Base-by-base conservation (phyloP, 2,329 filamentous ascomycete species). In the Dactylonectria macrodidyma region DNA sequence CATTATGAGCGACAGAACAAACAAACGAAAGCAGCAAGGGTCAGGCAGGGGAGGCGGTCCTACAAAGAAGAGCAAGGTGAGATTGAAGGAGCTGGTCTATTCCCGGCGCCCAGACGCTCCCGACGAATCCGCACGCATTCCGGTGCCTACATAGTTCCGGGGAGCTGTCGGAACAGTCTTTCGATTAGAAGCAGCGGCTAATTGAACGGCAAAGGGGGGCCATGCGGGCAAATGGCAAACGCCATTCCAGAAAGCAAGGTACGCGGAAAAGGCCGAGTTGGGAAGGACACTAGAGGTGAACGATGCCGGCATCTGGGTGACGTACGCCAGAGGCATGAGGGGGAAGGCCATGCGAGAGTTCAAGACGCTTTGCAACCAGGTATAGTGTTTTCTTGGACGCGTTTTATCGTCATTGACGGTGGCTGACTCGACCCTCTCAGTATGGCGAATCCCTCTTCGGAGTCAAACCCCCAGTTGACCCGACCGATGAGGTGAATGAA, bases 291-390 rank as follows among this genome's bases (percentile, higher is more conserved):
- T 95, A 55, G 88, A 93, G 73, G 84, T 91, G 5, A 92, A 92
- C 5, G 92, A 95, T 75, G 84, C 86, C 59, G 93, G 93, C 5
- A 90, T 95, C 66, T 95, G 92, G 92, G 91, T 91, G 33, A 95
- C 93, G 0, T 95, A 92, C 78, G 89, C 91, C 59, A 88, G 91
- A 77, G 89, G 89, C 71, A 91, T 92, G 83, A 92, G 93, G 80
- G 85, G 84, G 48, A 92, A 90, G 79, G 92, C 92, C 14, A 87
- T 92, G 2, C 84, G 86, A 57, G 93, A 95, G 78, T 85, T 95
- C 69, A 85, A 85, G 65, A 81, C 87, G 66, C 81, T 95, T 24
- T 92, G 94, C 75, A 86, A 91, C 50, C 87, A 92, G 83, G 91
- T 93, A 80, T 68, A 84, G 57, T 34, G 30, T 60, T 22, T 22